Evolutionary conservation across 2,329 filamentous ascomycete species (phyloP).

Genomic region (Remersonia thermophila): DNA sequence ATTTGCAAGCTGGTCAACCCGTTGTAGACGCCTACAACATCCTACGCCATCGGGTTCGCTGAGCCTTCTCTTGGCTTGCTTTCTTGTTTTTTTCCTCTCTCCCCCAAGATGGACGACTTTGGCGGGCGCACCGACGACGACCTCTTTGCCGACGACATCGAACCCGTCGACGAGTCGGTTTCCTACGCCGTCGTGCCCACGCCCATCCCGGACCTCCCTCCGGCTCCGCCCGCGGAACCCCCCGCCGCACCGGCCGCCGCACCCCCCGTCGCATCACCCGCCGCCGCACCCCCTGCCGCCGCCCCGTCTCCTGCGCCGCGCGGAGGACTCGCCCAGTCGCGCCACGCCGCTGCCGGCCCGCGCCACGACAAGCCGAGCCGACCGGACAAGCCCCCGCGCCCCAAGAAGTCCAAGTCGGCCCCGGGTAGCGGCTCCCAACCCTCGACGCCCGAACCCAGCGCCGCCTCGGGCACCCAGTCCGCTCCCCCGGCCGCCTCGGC

Average conservation of each 20-base stretch:
- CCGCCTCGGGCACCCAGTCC: constrained; percentile 5
- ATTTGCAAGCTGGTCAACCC: no score
- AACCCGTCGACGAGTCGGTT: constrained; percentile 31
- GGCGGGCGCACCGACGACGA: constrained; percentile 49
- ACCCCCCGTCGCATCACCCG: constrained; percentile 7
- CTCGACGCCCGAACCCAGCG: constrained; percentile 12
- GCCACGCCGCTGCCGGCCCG: no score
- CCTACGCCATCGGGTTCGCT: no score
- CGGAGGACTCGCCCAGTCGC: no score
- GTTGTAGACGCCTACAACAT: no score
- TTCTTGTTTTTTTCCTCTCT: no score
- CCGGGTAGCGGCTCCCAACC: constrained; percentile 1
- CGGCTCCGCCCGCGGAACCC: not conserved
- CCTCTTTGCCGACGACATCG: constrained; percentile 50
- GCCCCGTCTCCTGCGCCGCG: not conserved
- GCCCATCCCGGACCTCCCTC: constrained; percentile 1
- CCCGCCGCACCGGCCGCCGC: constrained; percentile 1
- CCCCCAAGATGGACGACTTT: no score
- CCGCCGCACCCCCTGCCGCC: constrained; percentile 6
- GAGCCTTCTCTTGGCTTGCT: no score
- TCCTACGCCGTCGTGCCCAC: not conserved
- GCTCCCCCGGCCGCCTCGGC: constrained; percentile 2
- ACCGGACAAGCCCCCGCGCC: not conserved
- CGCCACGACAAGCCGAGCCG: constrained; percentile 1
- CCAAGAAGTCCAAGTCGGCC: not conserved